Percentiles rank a stretch among this genome's conserved stretches.
phyloP scores from a whole-genome alignment of 495 filamentous ascomycete genomes.

The Clohesyomyces aquaticus region DNA sequence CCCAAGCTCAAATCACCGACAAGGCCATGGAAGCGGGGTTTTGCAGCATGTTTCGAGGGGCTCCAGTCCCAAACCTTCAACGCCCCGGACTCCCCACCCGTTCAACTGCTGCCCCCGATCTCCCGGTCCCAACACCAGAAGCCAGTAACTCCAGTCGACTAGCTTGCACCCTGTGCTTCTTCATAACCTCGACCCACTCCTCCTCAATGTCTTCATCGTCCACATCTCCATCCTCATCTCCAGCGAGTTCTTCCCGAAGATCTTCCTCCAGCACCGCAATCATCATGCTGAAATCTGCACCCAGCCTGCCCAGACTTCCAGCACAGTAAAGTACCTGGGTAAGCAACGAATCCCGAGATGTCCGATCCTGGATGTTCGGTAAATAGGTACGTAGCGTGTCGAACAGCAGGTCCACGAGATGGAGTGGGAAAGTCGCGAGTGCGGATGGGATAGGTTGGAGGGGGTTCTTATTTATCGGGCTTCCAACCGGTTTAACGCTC shows the following conservation, averaged over 20 bases:
- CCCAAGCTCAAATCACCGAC: no score
- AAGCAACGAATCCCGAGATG: constrained; percentile 78
- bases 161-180: constrained; percentile 84
- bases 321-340: constrained; percentile 97
- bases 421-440: constrained; percentile 80
- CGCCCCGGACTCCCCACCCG: constrained; percentile 14
- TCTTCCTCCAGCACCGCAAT: constrained; percentile 67
- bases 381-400: constrained; percentile 79
- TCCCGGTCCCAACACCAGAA: constrained; percentile 49
- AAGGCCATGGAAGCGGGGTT: no score
- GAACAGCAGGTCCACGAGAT: constrained; percentile 80
- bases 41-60: no score
- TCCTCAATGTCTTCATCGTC: constrained; percentile 45
- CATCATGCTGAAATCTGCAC: constrained; percentile 90
- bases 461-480: constrained; percentile 57
- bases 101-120: constrained; percentile 16
- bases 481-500: constrained; percentile 29
- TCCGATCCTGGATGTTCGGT: constrained; percentile 78
- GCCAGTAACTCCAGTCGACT: constrained; percentile 84
- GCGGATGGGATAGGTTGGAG: constrained; percentile 74
- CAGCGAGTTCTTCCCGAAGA: constrained; percentile 43
- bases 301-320: constrained; percentile 86
- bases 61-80: constrained; percentile 4
- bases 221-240: constrained; percentile 51
- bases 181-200: constrained; percentile 91